Percentiles rank a stretch among this genome's conserved stretches.
These are phyloP conservation scores for Ziziphus jujuba DNA, from an alignment of 306 rosid species.

Conservation along the genomic window DNA sequence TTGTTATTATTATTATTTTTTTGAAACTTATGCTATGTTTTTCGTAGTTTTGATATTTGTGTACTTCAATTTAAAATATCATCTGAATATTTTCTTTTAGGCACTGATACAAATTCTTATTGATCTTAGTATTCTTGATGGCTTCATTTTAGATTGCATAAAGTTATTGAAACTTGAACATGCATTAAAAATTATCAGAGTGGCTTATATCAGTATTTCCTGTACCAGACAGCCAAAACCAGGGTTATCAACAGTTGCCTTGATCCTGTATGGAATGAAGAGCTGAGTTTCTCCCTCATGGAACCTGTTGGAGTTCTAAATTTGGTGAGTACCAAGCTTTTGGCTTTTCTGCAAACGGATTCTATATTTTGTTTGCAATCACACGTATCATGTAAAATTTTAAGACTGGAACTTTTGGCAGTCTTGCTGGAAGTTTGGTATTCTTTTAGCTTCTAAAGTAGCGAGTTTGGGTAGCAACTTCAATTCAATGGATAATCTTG, in stretches of 20 bases:
- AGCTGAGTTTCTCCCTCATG: slow-evolving; percentile 62
- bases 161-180: background rate
- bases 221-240: slow-evolving; percentile 83
- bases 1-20: too few species aligned
- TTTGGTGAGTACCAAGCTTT: slow-evolving; percentile 56
- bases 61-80: background rate
- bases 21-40: background rate
- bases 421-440: too few species aligned
- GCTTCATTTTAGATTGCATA: background rate
- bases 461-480: too few species aligned
- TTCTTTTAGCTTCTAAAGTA: too few species aligned
- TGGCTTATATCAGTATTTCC: slow-evolving; percentile 24
- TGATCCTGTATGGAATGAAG: slow-evolving; percentile 98
- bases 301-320: slow-evolving; percentile 66
- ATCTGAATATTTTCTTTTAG: background rate
- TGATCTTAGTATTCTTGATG: background rate
- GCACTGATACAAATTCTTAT: background rate
- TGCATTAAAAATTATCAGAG: slow-evolving; percentile 1
- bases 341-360: background rate
- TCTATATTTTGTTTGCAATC: background rate
- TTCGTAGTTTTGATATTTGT: background rate
- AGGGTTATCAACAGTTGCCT: slow-evolving; percentile 91
- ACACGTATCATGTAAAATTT: background rate
- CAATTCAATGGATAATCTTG: too few species aligned
- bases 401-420: background rate